Evolutionary conservation across 2,329 filamentous ascomycete species (phyloP), one percentile per base, ranked within the genome.

Genomic region (Sporothrix brunneoviolacea): DNA sequence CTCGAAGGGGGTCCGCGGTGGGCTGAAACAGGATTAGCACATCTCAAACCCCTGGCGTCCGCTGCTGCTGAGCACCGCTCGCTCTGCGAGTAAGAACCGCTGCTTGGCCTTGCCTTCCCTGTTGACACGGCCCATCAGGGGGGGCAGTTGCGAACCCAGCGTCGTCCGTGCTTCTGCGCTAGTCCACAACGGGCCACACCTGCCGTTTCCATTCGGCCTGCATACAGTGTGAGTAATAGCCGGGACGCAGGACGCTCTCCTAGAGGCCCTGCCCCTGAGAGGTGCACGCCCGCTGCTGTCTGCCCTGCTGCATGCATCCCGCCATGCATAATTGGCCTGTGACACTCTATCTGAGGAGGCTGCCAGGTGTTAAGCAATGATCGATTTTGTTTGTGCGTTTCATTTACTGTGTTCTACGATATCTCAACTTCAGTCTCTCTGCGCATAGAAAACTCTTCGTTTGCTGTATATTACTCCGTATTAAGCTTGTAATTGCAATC

Each of bases 1-100:
- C n/a, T 48, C 36, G 27, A 48, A 32, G 35, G 39, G 39, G 36
- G 40, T 46, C 27, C 36, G 49, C 28, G 38, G 43, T 47, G 27
- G 36, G 46, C 55, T 57, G 55, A 57, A 56, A 57, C 55, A 50
- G 54, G 54, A 54, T 57, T 57, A 57, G 55, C 52, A 57, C 52
- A 41, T 19, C 22, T 36, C 42, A 51, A 47, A 52, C 44, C 48
- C 51, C 55, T 54, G 51, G 52, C 22, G 18, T n/a, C n/a, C n/a
- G n/a, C n/a, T n/a, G n/a, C n/a, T n/a, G n/a, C n/a, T n/a, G n/a
- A n/a, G n/a, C n/a, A n/a, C n/a, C n/a, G n/a, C n/a, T n/a, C n/a
- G n/a, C n/a, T n/a, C n/a, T n/a, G n/a, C n/a, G n/a, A n/a, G n/a
- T n/a, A n/a, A 15, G 15, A 8, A 19, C 18, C 44, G 10, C 13